Evolutionary conservation across 495 filamentous ascomycete species (phyloP).

Genomic region (Lineolata rhizophorae): DNA sequence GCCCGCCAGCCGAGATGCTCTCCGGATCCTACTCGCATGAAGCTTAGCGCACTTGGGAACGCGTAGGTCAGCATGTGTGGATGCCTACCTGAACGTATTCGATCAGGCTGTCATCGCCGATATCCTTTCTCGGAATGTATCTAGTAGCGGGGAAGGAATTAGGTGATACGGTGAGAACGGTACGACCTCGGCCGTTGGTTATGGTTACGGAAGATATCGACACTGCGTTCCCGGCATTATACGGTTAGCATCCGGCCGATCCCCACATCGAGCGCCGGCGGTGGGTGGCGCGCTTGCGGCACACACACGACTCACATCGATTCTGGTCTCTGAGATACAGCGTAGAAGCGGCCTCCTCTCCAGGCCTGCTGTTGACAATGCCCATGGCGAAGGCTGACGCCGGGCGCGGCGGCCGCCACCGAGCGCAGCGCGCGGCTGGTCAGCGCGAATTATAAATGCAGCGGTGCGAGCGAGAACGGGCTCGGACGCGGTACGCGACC

Average conservation of each 20-base stretch:
- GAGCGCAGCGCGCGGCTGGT: too few species aligned
- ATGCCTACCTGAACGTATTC: constrained; percentile 76
- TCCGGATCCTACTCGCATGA: constrained; percentile 58
- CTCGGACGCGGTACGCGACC: too few species aligned
- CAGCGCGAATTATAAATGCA: too few species aligned
- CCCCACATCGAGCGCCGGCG: constrained; percentile 4
- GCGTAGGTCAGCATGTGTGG: not conserved
- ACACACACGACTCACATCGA: constrained; percentile 38
- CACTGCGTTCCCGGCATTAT: constrained; percentile 29
- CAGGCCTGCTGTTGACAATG: constrained; percentile 73
- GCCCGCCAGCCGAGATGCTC: constrained; percentile 27
- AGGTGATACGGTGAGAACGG: constrained; percentile 55
- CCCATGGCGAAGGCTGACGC: constrained; percentile 58
- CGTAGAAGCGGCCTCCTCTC: constrained; percentile 44
- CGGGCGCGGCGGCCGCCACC: too few species aligned
- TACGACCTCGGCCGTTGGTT: constrained; percentile 51
- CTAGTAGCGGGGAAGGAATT: constrained; percentile 75
- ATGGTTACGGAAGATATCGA: constrained; percentile 63
- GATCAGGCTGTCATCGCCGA: constrained; percentile 49
- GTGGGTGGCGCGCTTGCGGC: too few species aligned
- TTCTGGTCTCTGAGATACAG: constrained; percentile 80
- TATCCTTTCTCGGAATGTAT: constrained; percentile 52
- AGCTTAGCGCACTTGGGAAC: too few species aligned
- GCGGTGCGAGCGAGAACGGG: too few species aligned
- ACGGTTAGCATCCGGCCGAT: not conserved